Base-by-base conservation (phyloP, 495 filamentous ascomycete genomes). In the Lasiosphaeris hirsuta region DNA sequence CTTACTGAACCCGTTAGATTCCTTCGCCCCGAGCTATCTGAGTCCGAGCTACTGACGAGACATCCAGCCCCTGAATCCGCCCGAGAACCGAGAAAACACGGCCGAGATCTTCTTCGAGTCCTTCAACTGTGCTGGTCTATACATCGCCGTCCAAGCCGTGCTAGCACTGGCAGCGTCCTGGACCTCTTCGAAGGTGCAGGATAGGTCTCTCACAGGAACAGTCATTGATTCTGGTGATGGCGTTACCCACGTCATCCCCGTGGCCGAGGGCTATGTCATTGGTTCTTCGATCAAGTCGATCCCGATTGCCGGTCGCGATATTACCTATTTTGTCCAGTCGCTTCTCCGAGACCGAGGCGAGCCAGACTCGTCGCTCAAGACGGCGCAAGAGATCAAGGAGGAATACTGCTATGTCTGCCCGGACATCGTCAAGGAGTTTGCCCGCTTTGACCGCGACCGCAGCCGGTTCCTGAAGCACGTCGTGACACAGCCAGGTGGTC, bases 101-200 rank as follows among this genome's bases (percentile, higher is more conserved):
- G 94, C 94, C 72, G 94, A 98, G 72, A 97, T 98, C 74, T 96
- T 98, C 88, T 98, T 98, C 77, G 94, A 98, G 69, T 96, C 93
- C 14, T 98, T 97, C 80, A 98, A 98, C 73, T 97, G 94, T 75
- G 92, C 94, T 54, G 94, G 94, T 72, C 87, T 98, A 39, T 98
- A 98, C 75, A 98, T 98, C 65, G 94, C 95, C 41, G 94, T 98
- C 9, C 94, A 98, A 76, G 94, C 94, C 11, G 94, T 98, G 17
- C 86, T 98, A 49, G 94, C 94, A 11, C 84, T 98, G 36, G 94
- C 94, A 35, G 94, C 94, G 7, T 97, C 93, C 13, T 98, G 95
- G 94, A 97, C 95, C 18, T 96, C 90, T 40, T 93, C 91, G 19
- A 98, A 97, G 81, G 93, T 97, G 11, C 90, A 90, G 14, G 94